A percentile compares a stretch with the other conserved stretches of the same genome.
Evolutionary conservation across 2,329 filamentous ascomycete genomes (phyloP).

Genomic region (Endocalyx cinctus): DNA sequence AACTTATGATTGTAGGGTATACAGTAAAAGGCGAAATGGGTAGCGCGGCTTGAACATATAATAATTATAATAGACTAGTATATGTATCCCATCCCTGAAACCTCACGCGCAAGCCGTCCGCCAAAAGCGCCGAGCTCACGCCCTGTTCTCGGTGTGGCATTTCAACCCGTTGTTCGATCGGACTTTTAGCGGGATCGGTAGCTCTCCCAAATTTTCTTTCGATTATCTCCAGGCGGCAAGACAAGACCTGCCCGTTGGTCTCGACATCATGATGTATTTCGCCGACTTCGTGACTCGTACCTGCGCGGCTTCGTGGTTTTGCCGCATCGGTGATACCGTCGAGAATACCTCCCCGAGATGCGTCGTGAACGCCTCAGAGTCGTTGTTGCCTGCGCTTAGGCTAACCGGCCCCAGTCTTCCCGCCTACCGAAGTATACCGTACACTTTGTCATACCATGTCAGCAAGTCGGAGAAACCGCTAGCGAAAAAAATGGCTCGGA

Average conservation of each 20-base stretch:
- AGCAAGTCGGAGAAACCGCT: neutral
- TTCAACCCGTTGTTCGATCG: neutral
- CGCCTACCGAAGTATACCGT: constrained; percentile 1
- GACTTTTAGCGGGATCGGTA: neutral
- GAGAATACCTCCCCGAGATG: neutral
- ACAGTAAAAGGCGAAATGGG: too few relatives aligned
- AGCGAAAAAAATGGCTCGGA: neutral
- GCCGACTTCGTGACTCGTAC: neutral
- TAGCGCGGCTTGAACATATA: too few relatives aligned
- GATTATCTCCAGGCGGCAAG: neutral
- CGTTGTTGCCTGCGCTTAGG: neutral
- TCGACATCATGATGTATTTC: neutral
- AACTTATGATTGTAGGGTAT: too few relatives aligned
- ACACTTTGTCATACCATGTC: constrained; percentile 1
- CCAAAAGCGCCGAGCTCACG: neutral
- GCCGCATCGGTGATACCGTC: neutral
- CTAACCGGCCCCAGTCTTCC: constrained; percentile 1
- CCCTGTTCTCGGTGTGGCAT: neutral
- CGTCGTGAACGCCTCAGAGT: too few relatives aligned
- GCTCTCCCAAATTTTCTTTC: neutral
- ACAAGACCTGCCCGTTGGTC: neutral
- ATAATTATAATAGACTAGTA: too few relatives aligned
- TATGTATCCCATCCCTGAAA: neutral
- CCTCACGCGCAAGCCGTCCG: neutral
- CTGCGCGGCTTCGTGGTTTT: neutral